These are phyloP conservation scores for Aspergillus taichungensis DNA, from an alignment of 495 filamentous ascomycete genomes.

Conservation along the genomic window DNA sequence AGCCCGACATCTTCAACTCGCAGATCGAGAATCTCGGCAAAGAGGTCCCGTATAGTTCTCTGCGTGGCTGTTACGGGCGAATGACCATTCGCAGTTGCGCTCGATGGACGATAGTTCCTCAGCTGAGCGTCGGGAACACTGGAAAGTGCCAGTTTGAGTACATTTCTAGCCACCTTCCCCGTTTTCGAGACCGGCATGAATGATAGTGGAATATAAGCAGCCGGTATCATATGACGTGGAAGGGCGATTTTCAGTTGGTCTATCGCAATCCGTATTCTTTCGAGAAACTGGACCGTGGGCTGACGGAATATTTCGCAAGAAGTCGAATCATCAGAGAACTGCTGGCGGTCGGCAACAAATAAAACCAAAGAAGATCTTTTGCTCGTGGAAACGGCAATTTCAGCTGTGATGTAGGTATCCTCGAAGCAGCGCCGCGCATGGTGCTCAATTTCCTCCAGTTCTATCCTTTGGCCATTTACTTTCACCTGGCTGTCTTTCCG, in stretches of 20 bases:
- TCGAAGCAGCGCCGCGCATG: constrained; percentile 14
- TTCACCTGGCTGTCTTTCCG: constrained; percentile 46
- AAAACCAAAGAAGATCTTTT: neutral
- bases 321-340: no score
- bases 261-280: neutral
- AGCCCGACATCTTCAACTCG: no score
- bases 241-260: neutral
- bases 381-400: constrained; percentile 1
- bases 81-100: no score
- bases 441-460: constrained; percentile 45
- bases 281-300: no score
- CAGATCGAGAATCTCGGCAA: no score
- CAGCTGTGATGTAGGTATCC: neutral
- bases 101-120: constrained; percentile 1
- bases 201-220: neutral
- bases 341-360: neutral
- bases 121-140: neutral
- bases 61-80: no score
- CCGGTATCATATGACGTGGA: neutral
- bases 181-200: neutral
- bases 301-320: no score
- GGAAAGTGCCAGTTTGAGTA: neutral
- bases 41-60: no score
- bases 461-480: constrained; percentile 44
- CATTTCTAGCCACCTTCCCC: neutral